A percentile compares a stretch with the other conserved stretches of the same genome.
These are phyloP conservation scores for Helotiales sp. DNA, from an alignment of 2,329 filamentous ascomycete species.

Conservation along the genomic window DNA sequence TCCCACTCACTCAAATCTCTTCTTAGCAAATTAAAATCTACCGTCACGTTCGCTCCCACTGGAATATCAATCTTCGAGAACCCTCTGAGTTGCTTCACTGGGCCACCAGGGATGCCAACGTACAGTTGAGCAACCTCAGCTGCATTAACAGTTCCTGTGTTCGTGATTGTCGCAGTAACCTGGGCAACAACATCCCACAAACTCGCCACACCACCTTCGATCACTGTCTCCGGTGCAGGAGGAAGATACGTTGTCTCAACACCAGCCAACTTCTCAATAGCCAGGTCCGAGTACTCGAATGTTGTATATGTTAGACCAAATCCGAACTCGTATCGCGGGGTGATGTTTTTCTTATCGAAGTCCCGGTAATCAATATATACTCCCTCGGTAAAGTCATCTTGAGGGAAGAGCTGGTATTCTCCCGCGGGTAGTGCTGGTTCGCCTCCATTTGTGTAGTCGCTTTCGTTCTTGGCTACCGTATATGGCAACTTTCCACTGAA, in stretches of 20 bases:
- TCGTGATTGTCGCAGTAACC: constrained; percentile 49
- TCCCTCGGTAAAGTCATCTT: constrained; percentile 48
- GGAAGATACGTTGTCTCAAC: constrained; percentile 45
- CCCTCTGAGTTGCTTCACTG: constrained; percentile 61
- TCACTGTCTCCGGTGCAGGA: constrained; percentile 1
- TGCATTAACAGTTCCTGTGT: constrained; percentile 45
- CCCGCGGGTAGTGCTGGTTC: constrained; percentile 6
- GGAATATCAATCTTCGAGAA: constrained; percentile 57
- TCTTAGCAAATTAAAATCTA: constrained; percentile 54
- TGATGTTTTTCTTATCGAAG: constrained; percentile 42
- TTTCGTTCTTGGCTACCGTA: constrained; percentile 63
- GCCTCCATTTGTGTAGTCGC: constrained; percentile 56
- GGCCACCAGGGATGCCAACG: constrained; percentile 39
- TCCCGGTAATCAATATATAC: constrained; percentile 51
- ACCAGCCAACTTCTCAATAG: constrained; percentile 38
- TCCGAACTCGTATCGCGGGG: constrained; percentile 38
- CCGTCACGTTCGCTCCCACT: constrained; percentile 44
- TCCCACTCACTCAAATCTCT: constrained; percentile 68
- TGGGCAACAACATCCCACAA: constrained; percentile 54
- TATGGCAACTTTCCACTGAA: constrained; percentile 79
- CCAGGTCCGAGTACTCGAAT: constrained; percentile 46
- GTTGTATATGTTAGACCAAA: constrained; percentile 56
- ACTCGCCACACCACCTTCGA: constrained; percentile 51
- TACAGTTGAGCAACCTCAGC: constrained; percentile 36
- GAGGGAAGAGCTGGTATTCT: constrained; percentile 35